phyloP scores from a whole-genome alignment of 805 yeast genomes.

The Yarrowia deformans region DNA sequence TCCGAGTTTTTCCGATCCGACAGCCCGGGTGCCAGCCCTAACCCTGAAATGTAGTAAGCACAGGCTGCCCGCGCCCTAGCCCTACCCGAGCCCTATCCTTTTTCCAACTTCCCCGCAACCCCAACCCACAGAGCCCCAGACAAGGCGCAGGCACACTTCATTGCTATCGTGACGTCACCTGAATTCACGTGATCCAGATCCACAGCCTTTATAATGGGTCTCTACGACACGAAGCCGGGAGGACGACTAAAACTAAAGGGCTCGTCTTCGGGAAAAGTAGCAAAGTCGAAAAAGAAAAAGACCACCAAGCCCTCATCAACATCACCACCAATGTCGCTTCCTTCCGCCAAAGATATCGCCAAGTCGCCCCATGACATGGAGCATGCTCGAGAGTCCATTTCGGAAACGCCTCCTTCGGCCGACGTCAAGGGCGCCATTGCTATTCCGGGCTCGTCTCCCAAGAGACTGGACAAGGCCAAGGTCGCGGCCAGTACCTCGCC shows the following conservation, averaged over 20 bases:
- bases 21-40: background rate
- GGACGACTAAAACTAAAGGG: constrained; percentile 30
- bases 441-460: background rate
- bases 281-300: constrained; percentile 11
- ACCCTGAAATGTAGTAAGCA: background rate
- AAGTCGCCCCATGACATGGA: constrained; percentile 21
- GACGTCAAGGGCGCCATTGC: background rate
- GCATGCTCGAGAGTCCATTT: constrained; percentile 29
- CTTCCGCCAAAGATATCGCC: constrained; percentile 39
- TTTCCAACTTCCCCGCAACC: no score
- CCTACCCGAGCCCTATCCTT: background rate
- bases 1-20: constrained; percentile 13
- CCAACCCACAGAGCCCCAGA: background rate
- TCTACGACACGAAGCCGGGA: constrained; percentile 6
- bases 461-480: background rate
- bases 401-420: background rate
- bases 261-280: background rate
- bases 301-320: background rate
- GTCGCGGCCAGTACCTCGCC: constrained; percentile 7
- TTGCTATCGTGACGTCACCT: constrained; percentile 25
- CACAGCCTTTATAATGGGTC: constrained; percentile 23
- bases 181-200: background rate
- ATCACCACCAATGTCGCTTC: constrained; percentile 4
- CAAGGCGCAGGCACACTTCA: background rate
- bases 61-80: no score